These are phyloP conservation scores for Aspergillus indologenus DNA, from an alignment of 495 filamentous ascomycete genomes.

Conservation along the genomic window DNA sequence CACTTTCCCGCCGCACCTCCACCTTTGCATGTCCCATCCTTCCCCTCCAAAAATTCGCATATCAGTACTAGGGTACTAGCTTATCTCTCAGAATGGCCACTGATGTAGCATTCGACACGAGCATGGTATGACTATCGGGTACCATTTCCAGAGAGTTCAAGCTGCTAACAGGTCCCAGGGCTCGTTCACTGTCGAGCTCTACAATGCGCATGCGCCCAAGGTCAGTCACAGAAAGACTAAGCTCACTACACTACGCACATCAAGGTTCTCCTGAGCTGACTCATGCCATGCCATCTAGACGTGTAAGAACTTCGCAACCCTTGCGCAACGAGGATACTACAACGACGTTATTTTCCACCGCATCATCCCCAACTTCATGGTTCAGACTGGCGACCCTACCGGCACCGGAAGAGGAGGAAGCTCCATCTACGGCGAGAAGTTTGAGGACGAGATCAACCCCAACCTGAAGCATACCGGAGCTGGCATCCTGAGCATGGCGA, in stretches of 20 bases:
- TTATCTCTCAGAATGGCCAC: constrained; percentile 59
- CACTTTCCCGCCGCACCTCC: constrained; percentile 10
- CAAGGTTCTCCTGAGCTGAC: constrained; percentile 12
- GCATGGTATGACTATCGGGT: constrained; percentile 55
- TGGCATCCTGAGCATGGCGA: constrained; percentile 93
- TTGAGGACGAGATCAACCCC: constrained; percentile 83
- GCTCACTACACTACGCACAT: not conserved
- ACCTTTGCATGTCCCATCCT: not conserved
- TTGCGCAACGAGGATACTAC: constrained; percentile 83
- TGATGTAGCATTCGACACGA: constrained; percentile 73
- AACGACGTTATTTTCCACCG: constrained; percentile 84
- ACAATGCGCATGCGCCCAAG: constrained; percentile 74
- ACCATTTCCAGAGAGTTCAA: not conserved
- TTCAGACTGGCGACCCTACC: constrained; percentile 93
- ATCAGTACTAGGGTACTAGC: too few species aligned
- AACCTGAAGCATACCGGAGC: constrained; percentile 90
- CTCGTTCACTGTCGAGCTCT: constrained; percentile 83
- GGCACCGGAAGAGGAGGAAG: constrained; percentile 89
- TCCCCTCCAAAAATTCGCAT: not conserved
- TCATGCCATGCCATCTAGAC: constrained; percentile 47
- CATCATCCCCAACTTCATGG: constrained; percentile 94
- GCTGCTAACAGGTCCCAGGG: constrained; percentile 52
- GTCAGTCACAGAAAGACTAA: constrained; percentile 29
- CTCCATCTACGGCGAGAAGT: constrained; percentile 91
- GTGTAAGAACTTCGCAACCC: constrained; percentile 82